phyloP scores from a whole-genome alignment of 108 stramenopile genomes.

The Phaeodactylum tricornutum region DNA sequence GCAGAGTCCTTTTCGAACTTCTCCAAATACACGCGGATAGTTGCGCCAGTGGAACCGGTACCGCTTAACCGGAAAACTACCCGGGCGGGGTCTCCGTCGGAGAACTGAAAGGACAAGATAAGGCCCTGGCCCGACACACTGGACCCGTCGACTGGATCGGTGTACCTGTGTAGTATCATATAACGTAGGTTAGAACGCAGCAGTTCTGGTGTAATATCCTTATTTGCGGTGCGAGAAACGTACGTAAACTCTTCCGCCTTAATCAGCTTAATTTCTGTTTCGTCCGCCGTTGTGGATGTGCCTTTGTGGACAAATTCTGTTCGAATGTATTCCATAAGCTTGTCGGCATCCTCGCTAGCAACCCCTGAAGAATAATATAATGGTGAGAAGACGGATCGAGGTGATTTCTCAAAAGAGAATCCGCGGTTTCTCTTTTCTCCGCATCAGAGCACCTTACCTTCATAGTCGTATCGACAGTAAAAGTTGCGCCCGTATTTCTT shows the following conservation, averaged over 20 bases:
- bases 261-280: slow-evolving; percentile 52
- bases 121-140: slow-evolving; percentile 86
- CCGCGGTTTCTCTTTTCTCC: too few relatives aligned
- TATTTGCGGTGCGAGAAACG: slow-evolving; percentile 7
- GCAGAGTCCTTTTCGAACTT: slow-evolving; percentile 72
- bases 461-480: slow-evolving; percentile 98
- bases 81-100: slow-evolving; percentile 76
- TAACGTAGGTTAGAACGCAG: not conserved
- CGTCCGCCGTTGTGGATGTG: slow-evolving; percentile 28
- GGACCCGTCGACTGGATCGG: slow-evolving; percentile 94
- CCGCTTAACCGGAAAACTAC: slow-evolving; percentile 96
- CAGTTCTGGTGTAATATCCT: not conserved
- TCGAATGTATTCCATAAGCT: slow-evolving; percentile 82
- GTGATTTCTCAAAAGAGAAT: too few relatives aligned
- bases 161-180: slow-evolving; percentile 45
- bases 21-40: slow-evolving; percentile 97
- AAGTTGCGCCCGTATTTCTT: slow-evolving; percentile 93
- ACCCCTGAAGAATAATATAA: slow-evolving; percentile 32
- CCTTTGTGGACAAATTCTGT: slow-evolving; percentile 42
- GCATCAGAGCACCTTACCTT: slow-evolving; percentile 52
- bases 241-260: slow-evolving; percentile 61
- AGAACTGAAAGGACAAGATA: slow-evolving; percentile 74
- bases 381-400: too few relatives aligned
- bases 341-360: slow-evolving; percentile 74
- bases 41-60: slow-evolving; percentile 95